Percentiles rank a stretch among this genome's conserved stretches.
phyloP scores from a whole-genome alignment of 305 asterid species.

The Lippia alba region DNA sequence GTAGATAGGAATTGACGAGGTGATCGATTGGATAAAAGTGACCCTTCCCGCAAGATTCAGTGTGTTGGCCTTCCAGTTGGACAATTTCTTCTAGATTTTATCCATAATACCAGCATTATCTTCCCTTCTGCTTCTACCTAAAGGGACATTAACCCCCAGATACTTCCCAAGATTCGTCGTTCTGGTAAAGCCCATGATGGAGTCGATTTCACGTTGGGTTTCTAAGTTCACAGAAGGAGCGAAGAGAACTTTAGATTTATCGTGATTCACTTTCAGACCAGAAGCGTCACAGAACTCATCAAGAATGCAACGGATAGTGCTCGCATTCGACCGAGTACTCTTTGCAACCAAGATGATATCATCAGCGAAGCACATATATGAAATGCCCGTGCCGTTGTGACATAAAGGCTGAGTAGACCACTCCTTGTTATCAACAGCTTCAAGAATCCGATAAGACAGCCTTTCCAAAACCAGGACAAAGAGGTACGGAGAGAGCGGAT shows the following conservation, averaged over 20 bases:
- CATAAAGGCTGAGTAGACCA: background rate
- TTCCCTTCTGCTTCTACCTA: background rate
- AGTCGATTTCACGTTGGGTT: background rate
- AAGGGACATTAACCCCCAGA: background rate
- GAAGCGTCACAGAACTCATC: background rate
- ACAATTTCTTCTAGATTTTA: too few relatives aligned
- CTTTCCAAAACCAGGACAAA: background rate
- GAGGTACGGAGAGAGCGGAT: background rate
- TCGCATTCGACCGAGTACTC: background rate
- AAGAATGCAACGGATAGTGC: background rate
- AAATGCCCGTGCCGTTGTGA: background rate
- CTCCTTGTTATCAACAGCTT: background rate
- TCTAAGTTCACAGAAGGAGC: background rate
- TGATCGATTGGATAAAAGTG: too few relatives aligned
- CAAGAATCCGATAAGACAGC: too few relatives aligned
- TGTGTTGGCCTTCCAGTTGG: too few relatives aligned
- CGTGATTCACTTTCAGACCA: background rate
- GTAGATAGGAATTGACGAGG: too few relatives aligned
- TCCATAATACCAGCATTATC: background rate
- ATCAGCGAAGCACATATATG: background rate
- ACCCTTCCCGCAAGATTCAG: too few relatives aligned
- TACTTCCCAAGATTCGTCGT: background rate
- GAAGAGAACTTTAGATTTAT: background rate
- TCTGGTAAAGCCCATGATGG: background rate
- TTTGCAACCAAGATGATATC: background rate